Conservation (phyloP, 169 alveolate species). For the Cryptosporidium meleagridis region DNA sequence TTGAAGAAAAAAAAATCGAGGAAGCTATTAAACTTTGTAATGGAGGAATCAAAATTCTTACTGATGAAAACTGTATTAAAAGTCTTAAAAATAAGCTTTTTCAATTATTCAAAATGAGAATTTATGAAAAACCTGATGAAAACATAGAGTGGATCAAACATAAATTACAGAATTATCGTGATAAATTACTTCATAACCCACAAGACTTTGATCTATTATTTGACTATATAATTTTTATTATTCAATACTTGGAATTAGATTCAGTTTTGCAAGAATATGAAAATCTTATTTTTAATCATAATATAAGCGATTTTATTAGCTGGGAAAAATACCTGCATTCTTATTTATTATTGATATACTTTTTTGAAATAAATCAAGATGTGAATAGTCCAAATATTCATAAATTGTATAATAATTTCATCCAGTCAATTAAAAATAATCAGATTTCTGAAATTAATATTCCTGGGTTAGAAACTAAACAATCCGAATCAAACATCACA, state of each 20-base stretch:
- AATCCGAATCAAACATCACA: neutral
- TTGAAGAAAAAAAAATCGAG: slow-evolving; percentile 13
- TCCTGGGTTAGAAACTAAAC: neutral
- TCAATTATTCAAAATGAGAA: slow-evolving; percentile 20
- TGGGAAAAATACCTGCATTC: slow-evolving; percentile 67
- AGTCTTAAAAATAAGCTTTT: slow-evolving; percentile 36
- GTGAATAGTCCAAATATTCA: neutral
- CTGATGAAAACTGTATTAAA: neutral
- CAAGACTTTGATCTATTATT: slow-evolving; percentile 27
- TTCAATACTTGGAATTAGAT: slow-evolving; percentile 46
- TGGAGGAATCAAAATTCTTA: slow-evolving; percentile 17
- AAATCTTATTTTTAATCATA: neutral
- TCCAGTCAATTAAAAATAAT: neutral
- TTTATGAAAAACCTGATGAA: slow-evolving; percentile 50
- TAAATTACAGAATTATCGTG: slow-evolving; percentile 18
- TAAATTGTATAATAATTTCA: slow-evolving; percentile 21
- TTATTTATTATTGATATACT: neutral
- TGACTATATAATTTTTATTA: slow-evolving; percentile 42
- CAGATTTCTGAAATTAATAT: neutral
- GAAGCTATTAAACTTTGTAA: slow-evolving; percentile 53
- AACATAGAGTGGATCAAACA: slow-evolving; percentile 35
- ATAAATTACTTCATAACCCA: slow-evolving; percentile 1
- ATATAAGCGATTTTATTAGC: slow-evolving; percentile 1
- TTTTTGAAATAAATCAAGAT: slow-evolving; percentile 14
- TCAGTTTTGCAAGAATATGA: slow-evolving; percentile 8